These are phyloP conservation scores for Colletotrichum acutatum DNA, from an alignment of 2,329 filamentous ascomycete species.

Conservation along the genomic window DNA sequence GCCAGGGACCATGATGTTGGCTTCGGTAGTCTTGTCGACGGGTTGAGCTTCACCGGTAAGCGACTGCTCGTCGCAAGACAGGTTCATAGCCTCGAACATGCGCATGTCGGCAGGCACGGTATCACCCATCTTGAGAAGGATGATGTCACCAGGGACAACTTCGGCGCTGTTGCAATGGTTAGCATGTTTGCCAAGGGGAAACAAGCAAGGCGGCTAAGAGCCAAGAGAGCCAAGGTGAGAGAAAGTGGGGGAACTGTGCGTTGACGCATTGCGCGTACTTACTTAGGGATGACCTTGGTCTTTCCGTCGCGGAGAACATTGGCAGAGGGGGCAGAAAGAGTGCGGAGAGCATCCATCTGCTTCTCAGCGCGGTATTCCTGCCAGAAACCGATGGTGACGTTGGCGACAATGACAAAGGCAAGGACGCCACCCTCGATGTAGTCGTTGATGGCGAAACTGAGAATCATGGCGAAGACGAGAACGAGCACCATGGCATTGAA, in stretches of 20 bases:
- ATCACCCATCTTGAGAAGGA: slow-evolving; percentile 76
- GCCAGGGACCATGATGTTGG: slow-evolving; percentile 55
- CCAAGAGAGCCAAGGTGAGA: slow-evolving; percentile 1
- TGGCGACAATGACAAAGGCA: slow-evolving; percentile 74
- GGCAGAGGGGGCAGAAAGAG: slow-evolving; percentile 72
- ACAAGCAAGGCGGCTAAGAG: slow-evolving; percentile 3
- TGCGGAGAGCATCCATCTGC: slow-evolving; percentile 72
- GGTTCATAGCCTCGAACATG: slow-evolving; percentile 79
- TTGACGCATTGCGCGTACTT: slow-evolving; percentile 43
- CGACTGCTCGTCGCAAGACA: slow-evolving; percentile 81
- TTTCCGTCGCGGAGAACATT: slow-evolving; percentile 70
- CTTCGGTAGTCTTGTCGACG: slow-evolving; percentile 72
- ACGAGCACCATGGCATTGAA: slow-evolving; percentile 85
- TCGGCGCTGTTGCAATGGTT: slow-evolving; percentile 56
- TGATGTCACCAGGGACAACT: slow-evolving; percentile 78
- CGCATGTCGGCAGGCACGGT: slow-evolving; percentile 80
- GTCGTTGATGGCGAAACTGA: slow-evolving; percentile 74
- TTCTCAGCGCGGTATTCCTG: slow-evolving; percentile 74
- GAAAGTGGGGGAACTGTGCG: neutral
- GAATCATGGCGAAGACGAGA: slow-evolving; percentile 80
- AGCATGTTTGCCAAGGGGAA: slow-evolving; percentile 34
- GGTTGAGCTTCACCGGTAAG: slow-evolving; percentile 82
- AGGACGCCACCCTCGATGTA: slow-evolving; percentile 77
- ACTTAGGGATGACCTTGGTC: slow-evolving; percentile 68
- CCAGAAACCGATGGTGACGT: slow-evolving; percentile 75